phyloP scores from a whole-genome alignment of 805 yeast genomes.

The Lipomyces yamanashiensis region DNA sequence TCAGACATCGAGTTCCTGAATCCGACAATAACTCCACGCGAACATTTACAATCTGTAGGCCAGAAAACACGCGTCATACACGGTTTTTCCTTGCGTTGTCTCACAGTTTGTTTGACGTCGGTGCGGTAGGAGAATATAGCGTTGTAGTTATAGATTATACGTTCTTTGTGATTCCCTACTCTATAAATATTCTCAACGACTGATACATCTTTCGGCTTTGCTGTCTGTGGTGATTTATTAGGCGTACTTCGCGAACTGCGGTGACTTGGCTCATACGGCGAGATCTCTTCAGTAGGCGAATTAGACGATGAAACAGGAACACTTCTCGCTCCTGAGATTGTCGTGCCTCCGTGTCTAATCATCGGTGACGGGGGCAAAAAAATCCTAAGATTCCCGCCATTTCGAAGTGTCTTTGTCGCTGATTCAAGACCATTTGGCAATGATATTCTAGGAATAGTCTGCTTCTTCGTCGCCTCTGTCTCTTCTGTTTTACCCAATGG shows the following conservation, averaged over 20 bases:
- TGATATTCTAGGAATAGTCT: background rate
- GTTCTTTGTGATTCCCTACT: background rate
- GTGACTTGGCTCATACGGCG: background rate
- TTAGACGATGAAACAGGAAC: constrained; percentile 28
- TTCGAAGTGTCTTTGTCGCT: background rate
- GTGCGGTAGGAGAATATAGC: constrained; percentile 19
- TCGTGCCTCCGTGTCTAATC: constrained; percentile 20
- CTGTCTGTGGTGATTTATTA: background rate
- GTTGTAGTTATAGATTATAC: constrained; percentile 17
- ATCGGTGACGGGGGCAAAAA: constrained; percentile 12
- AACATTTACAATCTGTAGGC: constrained; percentile 32
- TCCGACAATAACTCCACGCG: constrained; percentile 32
- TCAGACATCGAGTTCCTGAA: constrained; percentile 36
- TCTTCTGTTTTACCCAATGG: background rate
- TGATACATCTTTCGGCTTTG: background rate
- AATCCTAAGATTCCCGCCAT: constrained; percentile 13
- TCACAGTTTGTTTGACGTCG: background rate
- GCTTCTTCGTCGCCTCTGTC: background rate
- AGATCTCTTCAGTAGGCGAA: constrained; percentile 27
- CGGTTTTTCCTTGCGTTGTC: background rate
- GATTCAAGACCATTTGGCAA: background rate
- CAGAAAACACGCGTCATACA: constrained; percentile 33
- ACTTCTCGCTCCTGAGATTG: constrained; percentile 24
- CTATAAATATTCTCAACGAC: constrained; percentile 8
- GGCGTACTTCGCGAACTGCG: background rate